Evolutionary conservation across 768 basidiomycete genomes (phyloP).

Genomic region (Calocybe indica): DNA sequence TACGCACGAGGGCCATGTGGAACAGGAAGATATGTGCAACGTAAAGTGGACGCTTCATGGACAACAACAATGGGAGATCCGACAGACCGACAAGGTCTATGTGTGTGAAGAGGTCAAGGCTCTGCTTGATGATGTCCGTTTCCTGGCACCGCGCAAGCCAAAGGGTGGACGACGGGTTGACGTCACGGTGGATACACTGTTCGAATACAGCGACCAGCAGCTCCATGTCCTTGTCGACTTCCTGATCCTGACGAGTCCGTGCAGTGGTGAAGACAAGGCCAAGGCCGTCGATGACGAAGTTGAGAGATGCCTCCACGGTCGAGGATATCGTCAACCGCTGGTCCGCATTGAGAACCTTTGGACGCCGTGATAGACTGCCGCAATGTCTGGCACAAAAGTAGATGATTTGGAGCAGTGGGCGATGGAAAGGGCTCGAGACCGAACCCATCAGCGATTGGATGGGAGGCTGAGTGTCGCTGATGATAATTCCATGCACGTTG

Average conservation of each 20-base stretch:
- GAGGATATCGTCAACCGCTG: constrained; percentile 54
- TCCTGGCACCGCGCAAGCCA: constrained; percentile 85
- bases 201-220: constrained; percentile 79
- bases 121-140: constrained; percentile 68
- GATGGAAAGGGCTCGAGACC: constrained; percentile 68
- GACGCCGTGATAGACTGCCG: constrained; percentile 39
- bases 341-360: constrained; percentile 50
- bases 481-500: constrained; percentile 58
- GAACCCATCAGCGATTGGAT: constrained; percentile 65
- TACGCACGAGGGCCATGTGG: constrained; percentile 78
- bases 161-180: constrained; percentile 59
- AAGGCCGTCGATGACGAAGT: constrained; percentile 63
- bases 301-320: constrained; percentile 56
- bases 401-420: constrained; percentile 69
- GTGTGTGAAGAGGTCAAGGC: constrained; percentile 65
- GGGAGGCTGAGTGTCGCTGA: constrained; percentile 72
- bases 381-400: constrained; percentile 72
- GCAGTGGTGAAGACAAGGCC: constrained; percentile 64
- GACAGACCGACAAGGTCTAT: constrained; percentile 68
- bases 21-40: constrained; percentile 77
- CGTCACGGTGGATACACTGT: constrained; percentile 65
- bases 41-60: constrained; percentile 64
- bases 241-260: constrained; percentile 45
- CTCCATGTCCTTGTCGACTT: constrained; percentile 78
- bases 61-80: constrained; percentile 55